Percentiles rank a stretch among this genome's conserved stretches.
phyloP scores from a whole-genome alignment of 768 basidiomycete genomes.

The Kwoniella sp. region DNA sequence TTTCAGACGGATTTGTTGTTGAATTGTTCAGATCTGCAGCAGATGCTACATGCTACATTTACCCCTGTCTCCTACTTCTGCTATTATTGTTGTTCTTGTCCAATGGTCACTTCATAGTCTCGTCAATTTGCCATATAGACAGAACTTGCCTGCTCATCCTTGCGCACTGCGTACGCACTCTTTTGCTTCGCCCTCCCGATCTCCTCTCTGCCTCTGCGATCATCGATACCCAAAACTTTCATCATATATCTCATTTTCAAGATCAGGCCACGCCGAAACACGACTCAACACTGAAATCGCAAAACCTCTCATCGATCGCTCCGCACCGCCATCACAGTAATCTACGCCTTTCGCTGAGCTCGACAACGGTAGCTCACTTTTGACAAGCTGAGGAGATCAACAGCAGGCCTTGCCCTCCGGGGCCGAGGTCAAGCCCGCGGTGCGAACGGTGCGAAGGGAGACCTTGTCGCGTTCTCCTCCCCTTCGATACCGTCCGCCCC shows the following conservation, averaged over 20 bases:
- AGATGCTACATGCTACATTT: slow-evolving; percentile 17
- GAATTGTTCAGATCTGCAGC: too few species aligned
- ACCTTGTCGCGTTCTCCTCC: background rate
- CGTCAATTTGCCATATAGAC: background rate
- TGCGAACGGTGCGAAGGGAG: too few species aligned
- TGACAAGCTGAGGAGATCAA: slow-evolving; percentile 4
- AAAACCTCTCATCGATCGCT: too few species aligned
- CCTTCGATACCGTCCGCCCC: background rate
- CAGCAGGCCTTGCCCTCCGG: background rate
- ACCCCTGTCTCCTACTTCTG: slow-evolving; percentile 7
- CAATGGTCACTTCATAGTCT: background rate
- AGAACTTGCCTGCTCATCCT: background rate
- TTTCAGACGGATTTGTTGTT: slow-evolving; percentile 1
- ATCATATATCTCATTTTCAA: too few species aligned
- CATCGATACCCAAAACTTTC: background rate
- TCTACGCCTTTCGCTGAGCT: too few species aligned
- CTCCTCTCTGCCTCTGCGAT: background rate
- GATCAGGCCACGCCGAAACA: too few species aligned
- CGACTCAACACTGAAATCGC: too few species aligned
- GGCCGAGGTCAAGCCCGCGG: background rate
- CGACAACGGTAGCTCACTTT: background rate
- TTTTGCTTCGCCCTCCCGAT: background rate
- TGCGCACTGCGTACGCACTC: background rate
- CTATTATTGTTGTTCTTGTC: background rate
- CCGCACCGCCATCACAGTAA: too few species aligned